phyloP scores from a whole-genome alignment of 805 yeast species.

The Candida schatavii region DNA sequence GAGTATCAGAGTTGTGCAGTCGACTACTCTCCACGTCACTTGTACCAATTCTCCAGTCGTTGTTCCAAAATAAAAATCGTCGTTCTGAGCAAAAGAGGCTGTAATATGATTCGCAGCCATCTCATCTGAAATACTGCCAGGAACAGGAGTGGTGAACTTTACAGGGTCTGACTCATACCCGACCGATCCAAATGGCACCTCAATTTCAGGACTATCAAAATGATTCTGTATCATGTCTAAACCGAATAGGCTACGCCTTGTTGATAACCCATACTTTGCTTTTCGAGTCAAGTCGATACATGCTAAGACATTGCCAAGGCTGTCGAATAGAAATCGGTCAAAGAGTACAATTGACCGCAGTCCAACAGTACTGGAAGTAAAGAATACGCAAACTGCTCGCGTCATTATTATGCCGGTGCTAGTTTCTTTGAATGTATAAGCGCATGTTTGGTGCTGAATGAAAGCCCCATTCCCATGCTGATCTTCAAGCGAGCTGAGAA shows the following conservation, averaged over 20 bases:
- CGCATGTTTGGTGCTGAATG: not conserved
- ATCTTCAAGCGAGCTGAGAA: not conserved
- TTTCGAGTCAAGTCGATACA: not conserved
- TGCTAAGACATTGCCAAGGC: not conserved
- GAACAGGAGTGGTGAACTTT: not conserved
- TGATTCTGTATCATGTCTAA: not conserved
- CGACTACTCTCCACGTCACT: not conserved
- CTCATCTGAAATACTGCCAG: no score
- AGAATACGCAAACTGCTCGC: not conserved
- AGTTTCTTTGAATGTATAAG: not conserved
- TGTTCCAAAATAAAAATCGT: not conserved
- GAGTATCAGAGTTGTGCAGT: no score
- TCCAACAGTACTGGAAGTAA: not conserved
- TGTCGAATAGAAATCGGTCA: not conserved
- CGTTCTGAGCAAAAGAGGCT: not conserved
- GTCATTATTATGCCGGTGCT: not conserved
- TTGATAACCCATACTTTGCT: not conserved
- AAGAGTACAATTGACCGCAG: not conserved
- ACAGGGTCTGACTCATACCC: not conserved
- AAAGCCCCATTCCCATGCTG: not conserved
- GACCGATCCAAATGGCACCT: not conserved
- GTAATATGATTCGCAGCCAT: not conserved
- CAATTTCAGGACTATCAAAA: not conserved
- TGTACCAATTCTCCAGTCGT: not conserved
- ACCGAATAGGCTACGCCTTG: not conserved